Evolutionary conservation across 2,329 filamentous ascomycete species (phyloP).

Genomic region (Dactylellina parvicollis): DNA sequence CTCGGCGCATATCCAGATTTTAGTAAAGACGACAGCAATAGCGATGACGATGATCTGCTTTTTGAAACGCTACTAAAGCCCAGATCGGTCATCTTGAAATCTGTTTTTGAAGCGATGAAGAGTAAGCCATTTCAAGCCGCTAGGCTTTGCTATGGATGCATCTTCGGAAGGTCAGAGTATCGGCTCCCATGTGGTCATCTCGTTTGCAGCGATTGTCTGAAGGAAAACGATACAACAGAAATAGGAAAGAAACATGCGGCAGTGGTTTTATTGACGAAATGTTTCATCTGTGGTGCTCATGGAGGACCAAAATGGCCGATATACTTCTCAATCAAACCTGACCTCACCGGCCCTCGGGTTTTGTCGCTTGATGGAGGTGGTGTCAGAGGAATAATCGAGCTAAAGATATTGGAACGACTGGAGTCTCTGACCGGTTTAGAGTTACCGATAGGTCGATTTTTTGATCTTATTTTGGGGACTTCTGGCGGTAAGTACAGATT

Average conservation of each 20-base stretch:
- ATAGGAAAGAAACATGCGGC: not conserved
- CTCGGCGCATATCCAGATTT: not conserved
- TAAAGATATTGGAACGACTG: not conserved
- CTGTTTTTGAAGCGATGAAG: not conserved
- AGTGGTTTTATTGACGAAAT: not conserved
- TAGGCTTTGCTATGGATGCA: not conserved
- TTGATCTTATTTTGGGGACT: constrained; percentile 18
- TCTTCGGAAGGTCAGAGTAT: constrained; percentile 4
- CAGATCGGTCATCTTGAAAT: no score
- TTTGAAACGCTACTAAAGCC: no score
- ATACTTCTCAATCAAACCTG: not conserved
- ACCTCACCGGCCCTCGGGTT: constrained; percentile 8
- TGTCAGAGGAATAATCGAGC: constrained; percentile 9
- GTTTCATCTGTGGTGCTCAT: not conserved
- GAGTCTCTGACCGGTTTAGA: not conserved
- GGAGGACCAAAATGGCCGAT: not conserved
- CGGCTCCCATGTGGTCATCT: constrained; percentile 15
- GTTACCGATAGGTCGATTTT: constrained; percentile 8
- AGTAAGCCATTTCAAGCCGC: not conserved
- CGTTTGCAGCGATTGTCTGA: not conserved
- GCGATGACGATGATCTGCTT: not conserved
- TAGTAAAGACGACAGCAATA: not conserved
- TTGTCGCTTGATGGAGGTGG: constrained; percentile 25
- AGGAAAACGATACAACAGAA: not conserved
- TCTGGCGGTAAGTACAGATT: not conserved